Evolutionary conservation across 345 rosid genomes (phyloP), one percentile per base, ranked within the genome.

Genomic region (Balakata baccata): DNA sequence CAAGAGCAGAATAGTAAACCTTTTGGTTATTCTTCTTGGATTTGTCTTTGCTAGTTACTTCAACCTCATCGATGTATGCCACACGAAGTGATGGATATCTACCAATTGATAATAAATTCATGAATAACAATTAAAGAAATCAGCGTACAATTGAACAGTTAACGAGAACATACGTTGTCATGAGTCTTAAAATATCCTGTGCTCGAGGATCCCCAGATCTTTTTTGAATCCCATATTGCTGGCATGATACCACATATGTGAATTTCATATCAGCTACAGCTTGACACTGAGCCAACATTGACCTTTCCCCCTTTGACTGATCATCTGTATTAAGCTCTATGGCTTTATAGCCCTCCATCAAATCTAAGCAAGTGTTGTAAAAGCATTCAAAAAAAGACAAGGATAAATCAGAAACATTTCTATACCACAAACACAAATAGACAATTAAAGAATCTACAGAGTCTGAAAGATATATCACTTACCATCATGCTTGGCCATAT

Each of bases 231-330:
- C 99, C 99, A 83, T 96, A 96, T 69, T 83, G 93, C 79, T 93
- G 99, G 80, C 99, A 96, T 69, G 99, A 96, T 46, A 96, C 99
- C 59, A 96, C 97, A 84, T 86, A 91, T 7, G 93, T 85, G 75
- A 96, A 96, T 77, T 96, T 96, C 96, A 96, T 92, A 86, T 96
- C 99, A 75, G 99, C 92, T 45, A 93, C 92, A 2, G 99, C 98
- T 86, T 96, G 98, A 81, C 97, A 96, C 64, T 91, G 95, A 50
- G 91, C 90, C 86, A 92, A 84, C 66, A 96, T 68, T 64, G 98
- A 90, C 78, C 97, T 84, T 79, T 87, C 94, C 23, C 93, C 93
- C 76, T 89, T 87, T 54, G 86, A 78, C 69, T 84, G 81, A 78
- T 89, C 91, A 71, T 96, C 96, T 10, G 83, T 79, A 74, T 83